Conservation (phyloP, 164 flowering plant species). For the Vitis labrusca region DNA sequence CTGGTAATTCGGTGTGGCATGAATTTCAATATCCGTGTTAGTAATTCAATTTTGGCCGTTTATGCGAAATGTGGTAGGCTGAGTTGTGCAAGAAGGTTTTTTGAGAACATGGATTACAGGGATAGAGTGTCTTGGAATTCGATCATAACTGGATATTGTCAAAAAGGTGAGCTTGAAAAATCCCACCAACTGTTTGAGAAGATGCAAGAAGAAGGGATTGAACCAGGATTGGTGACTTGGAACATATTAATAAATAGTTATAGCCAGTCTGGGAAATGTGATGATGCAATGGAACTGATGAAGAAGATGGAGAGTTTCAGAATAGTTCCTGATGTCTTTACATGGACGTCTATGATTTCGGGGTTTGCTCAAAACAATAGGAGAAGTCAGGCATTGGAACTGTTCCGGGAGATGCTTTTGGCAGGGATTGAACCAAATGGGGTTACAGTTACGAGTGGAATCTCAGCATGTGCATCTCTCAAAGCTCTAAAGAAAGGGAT, state of each 20-base stretch:
- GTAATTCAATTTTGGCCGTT: conserved; percentile 51
- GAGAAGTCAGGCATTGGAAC: conserved; percentile 36
- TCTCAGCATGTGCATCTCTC: conserved; percentile 51
- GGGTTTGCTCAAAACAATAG: conserved; percentile 51
- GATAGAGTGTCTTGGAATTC: conserved; percentile 63
- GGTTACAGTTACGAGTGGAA: conserved; percentile 44
- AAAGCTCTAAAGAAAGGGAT: conserved; percentile 35
- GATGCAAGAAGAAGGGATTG: conserved; percentile 45
- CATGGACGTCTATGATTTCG: conserved; percentile 64
- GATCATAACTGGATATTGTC: conserved; percentile 48
- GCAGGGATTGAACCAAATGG: conserved; percentile 55
- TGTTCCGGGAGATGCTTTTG: conserved; percentile 53
- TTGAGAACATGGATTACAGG: conserved; percentile 44
- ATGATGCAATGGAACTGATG: conserved; percentile 50
- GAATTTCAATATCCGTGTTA: conserved; percentile 22
- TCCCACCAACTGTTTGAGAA: conserved; percentile 40
- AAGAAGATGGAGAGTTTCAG: conserved; percentile 47
- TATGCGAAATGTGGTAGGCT: conserved; percentile 56
- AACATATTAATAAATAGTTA: conserved; percentile 50
- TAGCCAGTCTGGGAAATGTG: conserved; percentile 49
- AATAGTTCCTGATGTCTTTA: conserved; percentile 49
- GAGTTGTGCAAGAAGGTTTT: conserved; percentile 37
- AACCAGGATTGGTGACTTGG: conserved; percentile 53
- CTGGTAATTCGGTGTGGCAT: conserved; percentile 39
- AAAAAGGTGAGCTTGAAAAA: conserved; percentile 34